A percentile compares a stretch with the other conserved stretches of the same genome.
phyloP scores from a whole-genome alignment of 495 filamentous ascomycete species.

The Clohesyomyces aquaticus region DNA sequence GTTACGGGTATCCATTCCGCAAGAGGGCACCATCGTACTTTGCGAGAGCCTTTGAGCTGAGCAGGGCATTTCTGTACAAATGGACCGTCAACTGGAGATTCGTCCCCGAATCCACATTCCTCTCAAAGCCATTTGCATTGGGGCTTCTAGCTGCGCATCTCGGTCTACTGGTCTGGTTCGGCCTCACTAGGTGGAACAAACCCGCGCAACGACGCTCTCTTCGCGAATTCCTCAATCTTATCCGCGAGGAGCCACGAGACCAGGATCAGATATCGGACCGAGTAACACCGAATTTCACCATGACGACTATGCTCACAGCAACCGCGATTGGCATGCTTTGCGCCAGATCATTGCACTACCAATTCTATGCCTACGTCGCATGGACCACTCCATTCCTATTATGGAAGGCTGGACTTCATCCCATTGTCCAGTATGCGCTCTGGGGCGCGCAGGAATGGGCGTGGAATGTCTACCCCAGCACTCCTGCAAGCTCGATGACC shows the following conservation, averaged over 20 bases:
- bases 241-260: conserved; percentile 58
- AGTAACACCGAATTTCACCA: conserved; percentile 73
- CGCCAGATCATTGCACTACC: conserved; percentile 90
- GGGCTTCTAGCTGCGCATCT: conserved; percentile 70
- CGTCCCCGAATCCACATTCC: conserved; percentile 76
- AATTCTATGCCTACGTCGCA: conserved; percentile 92
- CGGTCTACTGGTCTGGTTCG: conserved; percentile 66
- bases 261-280: conserved; percentile 58
- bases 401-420: conserved; percentile 78
- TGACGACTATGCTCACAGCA: conserved; percentile 77
- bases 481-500: conserved; percentile 70
- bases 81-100: conserved; percentile 99
- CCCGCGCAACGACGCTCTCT: conserved; percentile 52
- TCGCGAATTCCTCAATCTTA: conserved; percentile 54
- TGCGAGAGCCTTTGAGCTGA: conserved; percentile 82
- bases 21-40: conserved; percentile 72
- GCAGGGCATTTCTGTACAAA: conserved; percentile 87
- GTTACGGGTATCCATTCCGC: conserved; percentile 79
- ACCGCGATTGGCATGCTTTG: conserved; percentile 86
- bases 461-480: conserved; percentile 97
- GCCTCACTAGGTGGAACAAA: conserved; percentile 58
- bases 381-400: conserved; percentile 92
- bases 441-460: conserved; percentile 94
- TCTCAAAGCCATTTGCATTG: conserved; percentile 73
- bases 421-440: conserved; percentile 66